A percentile compares a stretch with the other conserved stretches of the same genome.
Conservation (phyloP, 2,329 filamentous ascomycete genomes). For the Fusarium luffae region DNA sequence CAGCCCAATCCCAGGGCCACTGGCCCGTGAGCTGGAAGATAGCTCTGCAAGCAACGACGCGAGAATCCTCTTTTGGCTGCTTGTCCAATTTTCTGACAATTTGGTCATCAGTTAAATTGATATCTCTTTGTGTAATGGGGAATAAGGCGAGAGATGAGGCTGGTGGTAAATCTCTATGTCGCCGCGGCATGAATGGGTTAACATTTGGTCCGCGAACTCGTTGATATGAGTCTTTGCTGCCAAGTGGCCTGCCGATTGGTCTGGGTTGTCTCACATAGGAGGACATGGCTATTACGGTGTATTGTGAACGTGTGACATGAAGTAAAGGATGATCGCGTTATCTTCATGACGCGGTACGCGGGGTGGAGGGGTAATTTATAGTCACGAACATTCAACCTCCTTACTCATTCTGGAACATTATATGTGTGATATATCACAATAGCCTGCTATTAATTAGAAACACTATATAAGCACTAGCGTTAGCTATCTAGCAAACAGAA, state of each 20-base stretch:
- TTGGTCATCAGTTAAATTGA: neutral
- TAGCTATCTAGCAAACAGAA: too few relatives aligned
- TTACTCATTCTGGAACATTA: too few relatives aligned
- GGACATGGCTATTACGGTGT: neutral
- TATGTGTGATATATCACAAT: too few relatives aligned
- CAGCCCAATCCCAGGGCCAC: neutral
- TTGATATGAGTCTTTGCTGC: neutral
- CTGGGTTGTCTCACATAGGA: neutral
- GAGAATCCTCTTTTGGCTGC: neutral
- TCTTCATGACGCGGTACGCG: neutral
- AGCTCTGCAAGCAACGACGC: neutral
- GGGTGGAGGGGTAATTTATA: neutral
- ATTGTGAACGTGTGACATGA: neutral
- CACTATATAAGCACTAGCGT: too few relatives aligned
- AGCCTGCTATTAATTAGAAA: too few relatives aligned
- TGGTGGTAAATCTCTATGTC: neutral
- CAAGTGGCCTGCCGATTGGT: neutral
- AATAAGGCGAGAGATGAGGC: neutral
- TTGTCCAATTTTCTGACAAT: neutral
- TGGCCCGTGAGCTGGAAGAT: neutral
- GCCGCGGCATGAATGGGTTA: neutral
- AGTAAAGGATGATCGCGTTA: neutral
- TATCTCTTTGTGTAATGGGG: neutral
- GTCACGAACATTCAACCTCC: too few relatives aligned
- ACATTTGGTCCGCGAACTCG: neutral